Evolutionary conservation across 495 filamentous ascomycete species (phyloP).

Genomic region (Penicillium coffeae): DNA sequence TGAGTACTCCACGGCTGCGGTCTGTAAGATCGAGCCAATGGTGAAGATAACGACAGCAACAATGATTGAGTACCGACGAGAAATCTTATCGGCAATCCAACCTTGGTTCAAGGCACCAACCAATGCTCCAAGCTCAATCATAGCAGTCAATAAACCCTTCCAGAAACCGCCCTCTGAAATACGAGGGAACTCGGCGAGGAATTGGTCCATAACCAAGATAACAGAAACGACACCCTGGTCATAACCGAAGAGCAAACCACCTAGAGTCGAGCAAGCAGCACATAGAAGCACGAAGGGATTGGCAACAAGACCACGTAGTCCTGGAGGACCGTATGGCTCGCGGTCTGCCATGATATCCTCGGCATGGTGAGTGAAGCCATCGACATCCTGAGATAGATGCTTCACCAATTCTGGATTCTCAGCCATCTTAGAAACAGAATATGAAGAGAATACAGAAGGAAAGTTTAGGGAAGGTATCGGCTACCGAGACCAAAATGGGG

Average conservation of each 20-base stretch:
- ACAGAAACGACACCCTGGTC: conserved; percentile 56
- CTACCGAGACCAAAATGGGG: too few relatives aligned
- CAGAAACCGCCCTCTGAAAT: conserved; percentile 51
- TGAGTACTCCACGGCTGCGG: conserved; percentile 49
- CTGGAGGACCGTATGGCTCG: conserved; percentile 44
- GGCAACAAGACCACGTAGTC: conserved; percentile 45
- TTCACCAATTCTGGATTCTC: conserved; percentile 11
- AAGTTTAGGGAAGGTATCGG: neutral
- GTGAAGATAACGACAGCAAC: conserved; percentile 54
- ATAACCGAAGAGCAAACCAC: conserved; percentile 56
- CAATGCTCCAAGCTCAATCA: conserved; percentile 57
- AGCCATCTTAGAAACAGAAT: conserved; percentile 8
- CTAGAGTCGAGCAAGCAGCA: conserved; percentile 52
- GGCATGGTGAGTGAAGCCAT: conserved; percentile 41
- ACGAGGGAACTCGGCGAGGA: conserved; percentile 46
- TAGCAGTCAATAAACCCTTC: conserved; percentile 58
- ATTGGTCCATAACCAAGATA: conserved; percentile 56
- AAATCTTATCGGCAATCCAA: conserved; percentile 57
- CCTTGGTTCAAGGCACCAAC: conserved; percentile 55
- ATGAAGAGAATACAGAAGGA: neutral
- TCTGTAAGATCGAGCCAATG: conserved; percentile 53
- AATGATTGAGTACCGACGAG: conserved; percentile 53
- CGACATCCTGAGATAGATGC: conserved; percentile 18
- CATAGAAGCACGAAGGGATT: conserved; percentile 51
- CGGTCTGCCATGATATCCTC: conserved; percentile 34